These are phyloP conservation scores for Suillus decipiens DNA, from an alignment of 768 basidiomycete species.

Conservation along the genomic window DNA sequence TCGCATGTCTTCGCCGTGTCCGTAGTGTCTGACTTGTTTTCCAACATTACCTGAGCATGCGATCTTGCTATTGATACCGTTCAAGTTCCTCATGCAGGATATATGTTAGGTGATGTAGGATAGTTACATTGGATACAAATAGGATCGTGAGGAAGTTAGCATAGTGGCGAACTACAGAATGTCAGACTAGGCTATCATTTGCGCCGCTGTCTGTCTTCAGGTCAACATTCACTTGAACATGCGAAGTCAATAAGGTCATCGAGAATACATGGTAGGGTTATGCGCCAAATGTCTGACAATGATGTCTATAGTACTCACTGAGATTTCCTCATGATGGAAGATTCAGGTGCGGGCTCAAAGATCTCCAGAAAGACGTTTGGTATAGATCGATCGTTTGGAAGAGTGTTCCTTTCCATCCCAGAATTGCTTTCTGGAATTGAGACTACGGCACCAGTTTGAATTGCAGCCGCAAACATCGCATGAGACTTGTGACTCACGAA, in stretches of 20 bases:
- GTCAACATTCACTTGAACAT: constrained; percentile 22
- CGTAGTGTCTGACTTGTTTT: too few relatives aligned
- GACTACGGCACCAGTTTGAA: constrained; percentile 10
- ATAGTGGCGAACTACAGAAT: not conserved
- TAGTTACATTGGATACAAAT: too few relatives aligned
- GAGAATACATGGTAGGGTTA: not conserved
- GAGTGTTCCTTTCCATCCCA: constrained; percentile 1
- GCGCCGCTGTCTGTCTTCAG: not conserved
- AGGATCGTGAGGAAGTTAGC: not conserved
- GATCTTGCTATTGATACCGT: too few relatives aligned
- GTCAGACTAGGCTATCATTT: not conserved
- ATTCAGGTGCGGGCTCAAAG: not conserved
- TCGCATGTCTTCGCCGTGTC: too few relatives aligned
- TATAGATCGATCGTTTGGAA: not conserved
- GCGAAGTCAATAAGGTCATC: not conserved
- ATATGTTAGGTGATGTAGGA: too few relatives aligned
- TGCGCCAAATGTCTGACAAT: constrained; percentile 12
- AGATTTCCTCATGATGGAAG: not conserved
- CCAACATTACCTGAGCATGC: too few relatives aligned
- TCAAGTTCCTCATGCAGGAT: too few relatives aligned
- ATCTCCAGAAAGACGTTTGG: constrained; percentile 8
- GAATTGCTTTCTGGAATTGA: constrained; percentile 22
- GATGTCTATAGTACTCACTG: not conserved
- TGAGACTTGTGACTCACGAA: constrained; percentile 18
- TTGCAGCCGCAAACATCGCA: not conserved